Evolutionary conservation across 352 stramenopile genomes (phyloP).

Genomic region (Pythium rishiriense): DNA sequence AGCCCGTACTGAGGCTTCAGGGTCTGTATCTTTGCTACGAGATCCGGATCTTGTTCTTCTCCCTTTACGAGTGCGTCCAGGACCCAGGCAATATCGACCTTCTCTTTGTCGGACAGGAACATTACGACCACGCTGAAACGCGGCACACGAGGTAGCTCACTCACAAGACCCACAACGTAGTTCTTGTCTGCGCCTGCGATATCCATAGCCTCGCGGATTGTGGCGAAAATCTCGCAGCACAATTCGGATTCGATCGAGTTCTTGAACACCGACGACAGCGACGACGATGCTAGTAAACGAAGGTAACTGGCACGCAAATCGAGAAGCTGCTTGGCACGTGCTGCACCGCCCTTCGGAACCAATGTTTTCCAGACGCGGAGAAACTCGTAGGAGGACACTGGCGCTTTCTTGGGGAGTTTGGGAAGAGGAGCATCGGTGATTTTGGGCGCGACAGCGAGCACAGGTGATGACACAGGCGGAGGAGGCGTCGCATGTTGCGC

Average conservation of each 20-base stretch:
- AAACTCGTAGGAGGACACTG: slow-evolving; percentile 80
- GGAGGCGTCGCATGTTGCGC: background rate
- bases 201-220: slow-evolving; percentile 33
- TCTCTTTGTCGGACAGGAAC: slow-evolving; percentile 71
- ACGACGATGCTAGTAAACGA: slow-evolving; percentile 34
- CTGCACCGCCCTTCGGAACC: slow-evolving; percentile 38
- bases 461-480: background rate
- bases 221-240: slow-evolving; percentile 56
- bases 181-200: slow-evolving; percentile 11
- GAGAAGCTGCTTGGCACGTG: slow-evolving; percentile 32
- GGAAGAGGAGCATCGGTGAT: slow-evolving; percentile 29
- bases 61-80: slow-evolving; percentile 23
- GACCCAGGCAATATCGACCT: slow-evolving; percentile 56
- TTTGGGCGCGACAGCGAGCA: no score
- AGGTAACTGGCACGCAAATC: slow-evolving; percentile 55
- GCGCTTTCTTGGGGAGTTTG: slow-evolving; percentile 63
- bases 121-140: slow-evolving; percentile 82
- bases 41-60: slow-evolving; percentile 7
- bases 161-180: slow-evolving; percentile 43
- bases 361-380: slow-evolving; percentile 76
- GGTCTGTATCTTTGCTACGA: slow-evolving; percentile 22
- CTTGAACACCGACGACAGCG: slow-evolving; percentile 59
- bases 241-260: slow-evolving; percentile 78
- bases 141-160: slow-evolving; percentile 46
- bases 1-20: slow-evolving; percentile 58